These are phyloP conservation scores for Diaporthe sp. DNA, from an alignment of 2,329 filamentous ascomycete species.

Conservation along the genomic window DNA sequence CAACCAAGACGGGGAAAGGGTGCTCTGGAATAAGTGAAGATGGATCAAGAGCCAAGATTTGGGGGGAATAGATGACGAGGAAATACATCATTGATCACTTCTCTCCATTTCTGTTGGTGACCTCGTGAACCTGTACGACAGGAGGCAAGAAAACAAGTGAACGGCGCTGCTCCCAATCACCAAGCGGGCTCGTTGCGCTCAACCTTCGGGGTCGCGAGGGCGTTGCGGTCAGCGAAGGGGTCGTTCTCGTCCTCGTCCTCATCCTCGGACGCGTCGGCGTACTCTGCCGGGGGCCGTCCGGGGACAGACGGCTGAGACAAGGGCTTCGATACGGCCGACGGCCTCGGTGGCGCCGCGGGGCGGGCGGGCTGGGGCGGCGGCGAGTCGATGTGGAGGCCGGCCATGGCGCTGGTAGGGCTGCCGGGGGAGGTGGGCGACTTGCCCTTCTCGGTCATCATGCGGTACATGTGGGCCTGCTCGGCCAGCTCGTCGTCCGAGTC, in stretches of 20 bases:
- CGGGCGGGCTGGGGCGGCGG: conserved; percentile 53
- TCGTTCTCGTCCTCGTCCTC: conserved; percentile 85
- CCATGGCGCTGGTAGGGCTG: conserved; percentile 56
- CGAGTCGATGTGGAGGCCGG: conserved; percentile 56
- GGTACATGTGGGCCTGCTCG: conserved; percentile 75
- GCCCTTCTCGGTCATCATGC: conserved; percentile 67
- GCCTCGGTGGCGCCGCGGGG: conserved; percentile 61
- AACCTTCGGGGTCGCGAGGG: conserved; percentile 59
- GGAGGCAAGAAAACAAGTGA: background rate
- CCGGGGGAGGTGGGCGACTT: conserved; percentile 61
- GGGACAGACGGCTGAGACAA: conserved; percentile 62
- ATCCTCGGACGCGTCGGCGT: conserved; percentile 60
- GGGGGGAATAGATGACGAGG: background rate
- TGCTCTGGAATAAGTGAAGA: background rate
- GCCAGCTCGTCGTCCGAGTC: conserved; percentile 78
- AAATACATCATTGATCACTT: background rate
- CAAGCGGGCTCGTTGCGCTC: conserved; percentile 55
- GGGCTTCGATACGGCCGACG: conserved; percentile 61
- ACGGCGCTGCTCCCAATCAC: conserved; percentile 40
- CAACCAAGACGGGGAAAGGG: background rate
- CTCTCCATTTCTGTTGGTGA: background rate
- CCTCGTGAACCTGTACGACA: background rate
- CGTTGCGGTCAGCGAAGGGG: conserved; percentile 88
- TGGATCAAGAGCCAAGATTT: background rate
- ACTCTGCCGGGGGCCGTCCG: conserved; percentile 60